Percentiles rank a stretch among this genome's conserved stretches.
Evolutionary conservation across 1,139 yeast species (phyloP).

Genomic region (Geotrichum histeridarum): DNA sequence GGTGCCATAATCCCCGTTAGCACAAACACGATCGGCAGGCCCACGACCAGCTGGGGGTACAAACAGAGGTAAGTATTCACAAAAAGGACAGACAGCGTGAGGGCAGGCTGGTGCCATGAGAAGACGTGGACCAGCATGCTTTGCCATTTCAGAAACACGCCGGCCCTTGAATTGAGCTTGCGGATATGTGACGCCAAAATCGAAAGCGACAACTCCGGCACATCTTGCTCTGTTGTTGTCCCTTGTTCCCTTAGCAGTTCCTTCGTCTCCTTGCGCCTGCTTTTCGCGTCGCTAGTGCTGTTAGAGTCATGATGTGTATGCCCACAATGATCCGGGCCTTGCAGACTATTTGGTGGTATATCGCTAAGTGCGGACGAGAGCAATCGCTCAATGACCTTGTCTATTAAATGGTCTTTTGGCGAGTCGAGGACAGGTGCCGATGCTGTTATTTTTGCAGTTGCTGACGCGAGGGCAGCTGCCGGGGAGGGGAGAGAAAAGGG

Average conservation of each 20-base stretch:
- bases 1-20: slow-evolving; percentile 62
- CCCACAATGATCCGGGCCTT: too few relatives aligned
- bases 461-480: neutral
- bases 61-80: slow-evolving; percentile 39
- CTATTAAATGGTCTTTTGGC: slow-evolving; percentile 13
- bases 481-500: neutral
- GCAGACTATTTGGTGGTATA: too few relatives aligned
- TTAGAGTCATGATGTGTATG: too few relatives aligned
- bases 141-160: slow-evolving; percentile 8
- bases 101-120: slow-evolving; percentile 20
- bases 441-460: neutral
- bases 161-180: slow-evolving; percentile 18
- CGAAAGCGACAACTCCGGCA: slow-evolving; percentile 17
- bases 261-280: too few relatives aligned
- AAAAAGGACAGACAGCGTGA: slow-evolving; percentile 33
- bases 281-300: too few relatives aligned
- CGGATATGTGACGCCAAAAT: slow-evolving; percentile 17
- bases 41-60: slow-evolving; percentile 64
- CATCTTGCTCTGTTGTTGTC: neutral
- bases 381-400: slow-evolving; percentile 15
- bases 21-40: slow-evolving; percentile 57
- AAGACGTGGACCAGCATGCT: slow-evolving; percentile 10
- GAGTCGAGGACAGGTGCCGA: neutral
- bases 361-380: neutral
- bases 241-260: neutral